These are phyloP conservation scores for Ceratocystiopsis minuta DNA, from an alignment of 2,329 filamentous ascomycete genomes.

Conservation along the genomic window DNA sequence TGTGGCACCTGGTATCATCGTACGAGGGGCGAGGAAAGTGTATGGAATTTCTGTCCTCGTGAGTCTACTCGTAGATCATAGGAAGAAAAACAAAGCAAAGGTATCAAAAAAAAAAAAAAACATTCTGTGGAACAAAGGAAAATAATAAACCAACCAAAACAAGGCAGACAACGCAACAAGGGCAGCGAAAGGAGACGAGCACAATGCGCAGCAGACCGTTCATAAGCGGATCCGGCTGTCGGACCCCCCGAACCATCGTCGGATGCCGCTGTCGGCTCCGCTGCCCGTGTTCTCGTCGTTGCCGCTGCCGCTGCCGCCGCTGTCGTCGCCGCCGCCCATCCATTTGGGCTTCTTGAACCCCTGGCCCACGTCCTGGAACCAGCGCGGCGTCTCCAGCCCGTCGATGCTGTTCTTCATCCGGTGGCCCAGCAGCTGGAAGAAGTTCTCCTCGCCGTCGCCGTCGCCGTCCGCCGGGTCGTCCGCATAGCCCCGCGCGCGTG, in stretches of 20 bases:
- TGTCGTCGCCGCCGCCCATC: conserved; percentile 43
- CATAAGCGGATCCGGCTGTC: conserved; percentile 18
- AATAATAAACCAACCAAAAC: no score
- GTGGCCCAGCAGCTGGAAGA: conserved; percentile 69
- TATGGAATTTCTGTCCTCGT: no score
- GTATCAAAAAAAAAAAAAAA: no score
- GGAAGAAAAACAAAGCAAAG: no score
- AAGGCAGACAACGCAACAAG: neutral
- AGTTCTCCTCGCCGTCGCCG: conserved; percentile 40
- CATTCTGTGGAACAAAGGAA: no score
- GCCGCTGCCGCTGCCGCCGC: conserved; percentile 10
- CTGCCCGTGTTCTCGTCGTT: conserved; percentile 1
- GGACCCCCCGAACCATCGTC: no score
- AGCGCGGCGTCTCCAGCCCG: conserved; percentile 60
- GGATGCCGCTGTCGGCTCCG: neutral
- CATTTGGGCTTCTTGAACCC: conserved; percentile 62
- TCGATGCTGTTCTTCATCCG: conserved; percentile 87
- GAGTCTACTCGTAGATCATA: no score
- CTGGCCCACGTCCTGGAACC: conserved; percentile 55
- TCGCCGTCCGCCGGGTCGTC: neutral
- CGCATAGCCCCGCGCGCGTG: neutral
- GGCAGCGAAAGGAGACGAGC: neutral
- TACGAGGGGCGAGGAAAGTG: no score
- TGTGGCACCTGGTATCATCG: no score
- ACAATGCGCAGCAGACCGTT: neutral